phyloP scores from a whole-genome alignment of 305 asterid species.

The Vinca major region DNA sequence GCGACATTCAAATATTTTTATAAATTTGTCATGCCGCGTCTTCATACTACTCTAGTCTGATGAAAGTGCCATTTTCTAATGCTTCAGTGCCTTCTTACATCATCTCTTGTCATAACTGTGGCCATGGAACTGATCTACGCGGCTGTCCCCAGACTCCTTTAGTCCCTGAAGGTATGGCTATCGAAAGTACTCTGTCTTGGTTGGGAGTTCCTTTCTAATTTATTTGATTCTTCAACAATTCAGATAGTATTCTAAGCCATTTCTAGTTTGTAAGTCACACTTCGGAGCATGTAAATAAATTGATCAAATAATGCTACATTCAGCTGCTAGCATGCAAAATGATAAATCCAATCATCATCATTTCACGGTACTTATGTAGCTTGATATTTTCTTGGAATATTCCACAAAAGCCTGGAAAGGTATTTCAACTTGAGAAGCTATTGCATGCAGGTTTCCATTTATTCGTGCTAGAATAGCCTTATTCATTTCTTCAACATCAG shows the following conservation, averaged over 20 bases:
- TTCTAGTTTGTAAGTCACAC: neutral
- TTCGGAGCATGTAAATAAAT: neutral
- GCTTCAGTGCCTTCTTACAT: constrained; percentile 81
- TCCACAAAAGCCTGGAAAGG: neutral
- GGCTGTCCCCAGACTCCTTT: constrained; percentile 92
- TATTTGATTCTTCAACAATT: neutral
- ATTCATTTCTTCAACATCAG: neutral
- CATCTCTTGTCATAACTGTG: constrained; percentile 78
- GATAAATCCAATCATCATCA: no score
- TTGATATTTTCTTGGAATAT: neutral
- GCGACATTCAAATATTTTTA: neutral
- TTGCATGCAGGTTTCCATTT: neutral
- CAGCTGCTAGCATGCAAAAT: neutral
- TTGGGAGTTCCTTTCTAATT: neutral
- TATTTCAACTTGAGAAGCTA: neutral
- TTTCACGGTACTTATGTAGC: neutral
- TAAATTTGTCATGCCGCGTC: neutral
- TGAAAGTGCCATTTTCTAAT: constrained; percentile 9
- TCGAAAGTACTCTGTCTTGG: neutral
- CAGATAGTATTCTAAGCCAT: neutral
- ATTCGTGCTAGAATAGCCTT: neutral
- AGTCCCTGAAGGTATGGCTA: constrained; percentile 51
- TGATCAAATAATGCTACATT: neutral
- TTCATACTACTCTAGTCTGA: constrained; percentile 15
- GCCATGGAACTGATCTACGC: constrained; percentile 89